Conservation (phyloP, 2,329 filamentous ascomycete genomes). For the Ceratocystis colombiana region DNA sequence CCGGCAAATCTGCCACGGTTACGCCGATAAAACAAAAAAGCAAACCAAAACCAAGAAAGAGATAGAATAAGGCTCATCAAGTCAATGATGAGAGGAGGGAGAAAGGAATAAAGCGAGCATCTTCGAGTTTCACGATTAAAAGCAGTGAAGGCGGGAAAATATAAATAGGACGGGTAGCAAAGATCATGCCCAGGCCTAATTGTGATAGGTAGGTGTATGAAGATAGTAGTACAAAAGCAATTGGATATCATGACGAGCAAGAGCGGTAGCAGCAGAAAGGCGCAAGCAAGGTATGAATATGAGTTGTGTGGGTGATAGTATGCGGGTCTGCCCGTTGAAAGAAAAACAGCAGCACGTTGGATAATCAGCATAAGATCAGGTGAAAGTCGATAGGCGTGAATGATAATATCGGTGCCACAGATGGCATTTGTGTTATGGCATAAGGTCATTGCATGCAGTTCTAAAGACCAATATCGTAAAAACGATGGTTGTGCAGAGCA, state of each 20-base stretch:
- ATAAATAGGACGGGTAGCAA: background rate
- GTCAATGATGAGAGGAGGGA: background rate
- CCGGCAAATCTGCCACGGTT: background rate
- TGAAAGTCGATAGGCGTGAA: no score
- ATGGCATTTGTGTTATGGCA: no score
- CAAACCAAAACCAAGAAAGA: background rate
- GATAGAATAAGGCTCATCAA: background rate
- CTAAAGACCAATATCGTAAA: background rate
- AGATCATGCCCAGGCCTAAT: no score
- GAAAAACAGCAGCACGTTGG: background rate
- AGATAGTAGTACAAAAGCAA: constrained; percentile 22
- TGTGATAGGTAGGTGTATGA: background rate
- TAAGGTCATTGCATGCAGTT: no score
- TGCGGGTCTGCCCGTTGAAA: background rate
- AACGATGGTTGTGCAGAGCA: background rate
- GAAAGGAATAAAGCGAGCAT: background rate
- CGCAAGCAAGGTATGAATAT: background rate
- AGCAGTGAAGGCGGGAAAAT: no score
- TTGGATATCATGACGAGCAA: constrained; percentile 22
- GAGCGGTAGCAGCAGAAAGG: constrained; percentile 6
- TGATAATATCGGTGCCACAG: no score
- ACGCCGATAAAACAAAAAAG: constrained; percentile 7
- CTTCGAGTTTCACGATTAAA: background rate
- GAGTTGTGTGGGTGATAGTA: background rate
- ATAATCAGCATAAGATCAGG: constrained; percentile 7